phyloP scores from a whole-genome alignment of 2,329 filamentous ascomycete species.

The Mycocentrospora acerina region DNA sequence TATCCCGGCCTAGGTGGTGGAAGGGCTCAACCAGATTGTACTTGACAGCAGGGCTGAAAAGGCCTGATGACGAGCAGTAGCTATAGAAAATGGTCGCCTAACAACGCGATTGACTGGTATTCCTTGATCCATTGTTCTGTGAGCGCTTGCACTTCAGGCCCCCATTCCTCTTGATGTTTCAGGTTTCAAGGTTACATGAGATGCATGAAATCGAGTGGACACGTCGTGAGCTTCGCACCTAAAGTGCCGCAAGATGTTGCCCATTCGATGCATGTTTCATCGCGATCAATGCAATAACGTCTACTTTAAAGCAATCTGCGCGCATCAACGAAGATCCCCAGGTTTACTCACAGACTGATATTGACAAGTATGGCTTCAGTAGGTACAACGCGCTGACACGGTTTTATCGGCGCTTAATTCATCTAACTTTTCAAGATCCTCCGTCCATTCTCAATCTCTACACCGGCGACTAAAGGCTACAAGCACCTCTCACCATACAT shows the following conservation, averaged over 20 bases:
- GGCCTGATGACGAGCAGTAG: constrained; percentile 35
- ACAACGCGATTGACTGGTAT: constrained; percentile 25
- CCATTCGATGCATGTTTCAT: constrained; percentile 28
- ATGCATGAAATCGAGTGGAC: constrained; percentile 22
- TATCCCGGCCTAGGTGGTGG: constrained; percentile 14
- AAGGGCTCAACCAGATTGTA: constrained; percentile 33
- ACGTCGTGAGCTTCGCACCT: constrained; percentile 17
- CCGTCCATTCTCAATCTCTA: constrained; percentile 13
- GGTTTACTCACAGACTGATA: too few species aligned
- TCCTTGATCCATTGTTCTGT: constrained; percentile 14
- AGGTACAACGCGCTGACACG: constrained; percentile 22
- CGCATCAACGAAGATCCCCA: too few species aligned
- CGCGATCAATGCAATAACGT: constrained; percentile 16
- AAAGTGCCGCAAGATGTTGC: constrained; percentile 18
- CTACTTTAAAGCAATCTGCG: constrained; percentile 9
- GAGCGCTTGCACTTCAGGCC: constrained; percentile 4
- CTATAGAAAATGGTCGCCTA: constrained; percentile 35
- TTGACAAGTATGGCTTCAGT: constrained; percentile 25
- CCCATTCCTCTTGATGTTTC: constrained; percentile 28
- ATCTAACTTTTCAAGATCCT: constrained; percentile 24
- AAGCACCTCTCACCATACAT: constrained; percentile 29
- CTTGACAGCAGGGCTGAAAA: constrained; percentile 36
- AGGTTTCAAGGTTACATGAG: constrained; percentile 20
- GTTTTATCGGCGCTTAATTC: constrained; percentile 14
- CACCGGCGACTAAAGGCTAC: constrained; percentile 22